A percentile compares a stretch with the other conserved stretches of the same genome.
These are phyloP conservation scores for Neonothopanus nambi DNA, from an alignment of 1,284 basidiomycete species.

Conservation along the genomic window DNA sequence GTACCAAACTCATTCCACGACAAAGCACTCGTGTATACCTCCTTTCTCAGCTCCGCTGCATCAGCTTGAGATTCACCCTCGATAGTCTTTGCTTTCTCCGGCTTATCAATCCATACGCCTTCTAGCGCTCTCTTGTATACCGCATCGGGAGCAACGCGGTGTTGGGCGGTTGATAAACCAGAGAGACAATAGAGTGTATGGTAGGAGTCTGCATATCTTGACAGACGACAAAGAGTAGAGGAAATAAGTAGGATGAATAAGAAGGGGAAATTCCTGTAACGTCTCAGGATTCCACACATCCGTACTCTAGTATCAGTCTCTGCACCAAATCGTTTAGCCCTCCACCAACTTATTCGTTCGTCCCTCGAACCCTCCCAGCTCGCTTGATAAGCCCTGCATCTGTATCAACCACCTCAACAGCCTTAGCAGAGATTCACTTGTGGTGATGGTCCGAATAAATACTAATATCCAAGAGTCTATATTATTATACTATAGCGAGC, in stretches of 20 bases:
- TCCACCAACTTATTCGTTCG: constrained; percentile 98
- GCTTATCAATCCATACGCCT: constrained; percentile 30
- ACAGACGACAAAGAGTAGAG: constrained; percentile 2
- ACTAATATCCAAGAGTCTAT: no score
- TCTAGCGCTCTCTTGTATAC: constrained; percentile 41
- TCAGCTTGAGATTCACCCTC: no score
- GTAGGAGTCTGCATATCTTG: constrained; percentile 80
- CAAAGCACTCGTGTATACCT: constrained; percentile 59
- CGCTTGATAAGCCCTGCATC: constrained; percentile 84
- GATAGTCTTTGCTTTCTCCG: background rate
- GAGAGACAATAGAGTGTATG: constrained; percentile 91
- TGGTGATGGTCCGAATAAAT: no score
- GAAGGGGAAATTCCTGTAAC: no score
- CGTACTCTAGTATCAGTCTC: constrained; percentile 2
- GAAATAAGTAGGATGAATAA: background rate
- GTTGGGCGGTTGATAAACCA: constrained; percentile 87
- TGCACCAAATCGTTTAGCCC: constrained; percentile 49
- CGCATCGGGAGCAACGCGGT: constrained; percentile 59
- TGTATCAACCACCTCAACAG: constrained; percentile 77
- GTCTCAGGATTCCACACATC: no score
- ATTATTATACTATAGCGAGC: no score
- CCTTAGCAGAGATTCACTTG: no score
- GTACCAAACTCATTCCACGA: constrained; percentile 74
- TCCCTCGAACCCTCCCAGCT: constrained; percentile 92
- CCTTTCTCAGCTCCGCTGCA: constrained; percentile 28